Base-by-base conservation (phyloP, 495 filamentous ascomycete species). In the Podospora tetraspora region DNA sequence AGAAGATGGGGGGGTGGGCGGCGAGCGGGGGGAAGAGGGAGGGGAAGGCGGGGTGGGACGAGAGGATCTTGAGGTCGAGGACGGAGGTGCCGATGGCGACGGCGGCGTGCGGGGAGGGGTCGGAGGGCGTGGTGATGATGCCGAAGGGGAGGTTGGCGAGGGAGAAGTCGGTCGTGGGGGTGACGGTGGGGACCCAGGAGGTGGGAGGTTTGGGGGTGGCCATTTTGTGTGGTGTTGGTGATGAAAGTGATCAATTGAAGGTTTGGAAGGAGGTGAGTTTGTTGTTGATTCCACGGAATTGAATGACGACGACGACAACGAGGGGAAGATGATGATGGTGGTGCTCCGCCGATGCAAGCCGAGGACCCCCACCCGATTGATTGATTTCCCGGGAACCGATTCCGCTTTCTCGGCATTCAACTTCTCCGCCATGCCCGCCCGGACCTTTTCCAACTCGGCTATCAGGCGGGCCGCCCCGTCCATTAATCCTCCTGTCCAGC, bases 111-210 rank as follows among this genome's bases (percentile, higher is more conserved):
- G 84, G 88, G 37, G 80, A 77, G 3, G 82, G 76, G 69, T 85
- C 78, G 19, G 78, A 73, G 2, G 82, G 69, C 0, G 89, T 89
- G 63, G 81, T 85, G 75, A 97, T 91, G 77, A 97, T 93, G 70
- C 94, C 94, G 77, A 98, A 96, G 19, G 94, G 94, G 69, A 98
- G 90, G 78, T 98, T 97, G 71, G 88, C 84, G 60, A 98, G 81
- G 16, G 93, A 95, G 80, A 98, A 98, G 66, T 79, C 79, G 60
- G 73, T 78, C 19, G 76, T 67, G 25, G 78, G 71, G 52, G 71
- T 67, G 63, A 80, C 70, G 37, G 75, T 70, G 16, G 79, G 75
- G 32, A 81, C 74, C 80, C 80, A 83, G 9, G 81, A 73, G 29
- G 59, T 60, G 16, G 64, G 37, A 74, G 74, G 76, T 1, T 64